These are phyloP conservation scores for Cymodocea nodosa DNA, from an alignment of 116 monocot species.

Conservation along the genomic window DNA sequence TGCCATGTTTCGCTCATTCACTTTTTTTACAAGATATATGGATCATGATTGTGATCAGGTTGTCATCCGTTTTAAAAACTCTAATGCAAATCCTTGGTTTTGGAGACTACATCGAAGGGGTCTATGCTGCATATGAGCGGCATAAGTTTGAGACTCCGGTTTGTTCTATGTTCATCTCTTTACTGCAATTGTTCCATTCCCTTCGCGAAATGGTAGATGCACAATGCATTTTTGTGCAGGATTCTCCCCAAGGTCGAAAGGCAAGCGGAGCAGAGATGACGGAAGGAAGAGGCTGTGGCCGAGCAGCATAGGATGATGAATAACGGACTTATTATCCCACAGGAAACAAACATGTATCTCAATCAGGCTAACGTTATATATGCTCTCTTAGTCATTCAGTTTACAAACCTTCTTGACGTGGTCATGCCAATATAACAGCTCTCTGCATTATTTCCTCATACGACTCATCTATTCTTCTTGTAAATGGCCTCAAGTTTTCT, in stretches of 20 bases:
- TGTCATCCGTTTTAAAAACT: too few relatives aligned
- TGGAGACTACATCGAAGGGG: constrained; percentile 90
- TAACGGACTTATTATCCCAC: constrained; percentile 31
- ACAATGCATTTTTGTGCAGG: constrained; percentile 26
- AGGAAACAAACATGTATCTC: constrained; percentile 35
- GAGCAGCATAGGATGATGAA: constrained; percentile 99
- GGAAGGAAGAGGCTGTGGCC: constrained; percentile 82
- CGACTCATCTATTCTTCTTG: too few relatives aligned
- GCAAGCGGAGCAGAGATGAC: constrained; percentile 70
- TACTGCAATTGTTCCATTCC: neutral
- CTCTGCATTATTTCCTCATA: too few relatives aligned
- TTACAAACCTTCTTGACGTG: too few relatives aligned
- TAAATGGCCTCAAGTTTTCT: too few relatives aligned
- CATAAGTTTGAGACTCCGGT: constrained; percentile 90
- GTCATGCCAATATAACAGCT: too few relatives aligned
- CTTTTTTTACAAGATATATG: too few relatives aligned
- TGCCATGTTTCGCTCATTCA: too few relatives aligned
- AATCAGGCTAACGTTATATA: too few relatives aligned
- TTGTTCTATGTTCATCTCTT: constrained; percentile 1
- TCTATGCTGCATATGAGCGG: constrained; percentile 88
- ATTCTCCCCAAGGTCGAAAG: constrained; percentile 69
- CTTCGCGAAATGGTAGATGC: neutral
- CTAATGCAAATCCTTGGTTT: constrained; percentile 91
- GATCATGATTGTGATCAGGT: too few relatives aligned
- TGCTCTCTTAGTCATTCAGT: too few relatives aligned